These are phyloP conservation scores for Endocladia muricata DNA, from an alignment of 31 red algal species.

Conservation along the genomic window DNA sequence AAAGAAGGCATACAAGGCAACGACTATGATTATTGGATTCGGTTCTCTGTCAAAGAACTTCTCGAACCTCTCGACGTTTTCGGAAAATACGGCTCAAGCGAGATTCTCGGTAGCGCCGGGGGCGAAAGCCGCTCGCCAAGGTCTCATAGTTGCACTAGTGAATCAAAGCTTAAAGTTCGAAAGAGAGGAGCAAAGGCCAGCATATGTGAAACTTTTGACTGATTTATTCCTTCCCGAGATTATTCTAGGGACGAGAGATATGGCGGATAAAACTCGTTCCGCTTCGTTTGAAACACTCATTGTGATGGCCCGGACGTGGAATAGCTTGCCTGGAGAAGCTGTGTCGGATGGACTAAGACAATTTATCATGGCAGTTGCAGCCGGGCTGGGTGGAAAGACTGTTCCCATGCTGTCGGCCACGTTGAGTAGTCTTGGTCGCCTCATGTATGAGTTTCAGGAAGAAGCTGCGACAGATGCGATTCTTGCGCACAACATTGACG, in stretches of 20 bases:
- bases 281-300: conserved; percentile 64
- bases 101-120: conserved; percentile 45
- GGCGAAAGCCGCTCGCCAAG: conserved; percentile 48
- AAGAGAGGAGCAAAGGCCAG: not conserved
- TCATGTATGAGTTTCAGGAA: conserved; percentile 63
- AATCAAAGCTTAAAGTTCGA: conserved; percentile 15
- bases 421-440: conserved; percentile 46
- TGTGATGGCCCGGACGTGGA: conserved; percentile 50
- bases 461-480: conserved; percentile 32
- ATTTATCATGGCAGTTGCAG: conserved; percentile 52
- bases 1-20: conserved; percentile 75
- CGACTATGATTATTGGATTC: conserved; percentile 40
- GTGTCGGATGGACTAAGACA: conserved; percentile 30
- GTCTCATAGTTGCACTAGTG: conserved; percentile 41
- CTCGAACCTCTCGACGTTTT: conserved; percentile 16
- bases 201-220: conserved; percentile 32
- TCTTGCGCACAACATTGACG: conserved; percentile 44
- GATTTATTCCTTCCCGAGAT: conserved; percentile 66
- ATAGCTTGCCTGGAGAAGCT: conserved; percentile 2
- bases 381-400: conserved; percentile 66
- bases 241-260: conserved; percentile 60
- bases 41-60: not conserved
- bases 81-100: conserved; percentile 38
- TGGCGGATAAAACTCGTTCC: conserved; percentile 55
- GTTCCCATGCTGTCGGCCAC: conserved; percentile 72